Evolutionary conservation across 371 early-diverging fungal genomes (phyloP).

Genomic region (Mucor lusitanicus): DNA sequence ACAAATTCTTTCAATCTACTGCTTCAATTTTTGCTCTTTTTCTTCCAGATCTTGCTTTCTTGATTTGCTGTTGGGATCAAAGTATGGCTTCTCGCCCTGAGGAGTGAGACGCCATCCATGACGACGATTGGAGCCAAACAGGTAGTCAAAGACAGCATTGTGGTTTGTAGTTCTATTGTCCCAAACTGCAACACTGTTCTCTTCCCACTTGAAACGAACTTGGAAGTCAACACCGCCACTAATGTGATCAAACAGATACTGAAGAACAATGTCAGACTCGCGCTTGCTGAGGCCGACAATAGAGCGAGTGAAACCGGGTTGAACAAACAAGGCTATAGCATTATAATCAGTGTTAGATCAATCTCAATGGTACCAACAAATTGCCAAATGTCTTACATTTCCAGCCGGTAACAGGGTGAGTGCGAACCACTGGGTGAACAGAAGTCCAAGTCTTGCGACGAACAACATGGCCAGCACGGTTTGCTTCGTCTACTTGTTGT

Average conservation of each 20-base stretch:
- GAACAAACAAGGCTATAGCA: constrained; percentile 51
- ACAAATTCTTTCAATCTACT: background rate
- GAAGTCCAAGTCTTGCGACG: constrained; percentile 49
- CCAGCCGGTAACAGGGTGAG: constrained; percentile 74
- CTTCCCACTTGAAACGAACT: constrained; percentile 66
- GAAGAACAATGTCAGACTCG: constrained; percentile 60
- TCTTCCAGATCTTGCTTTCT: constrained; percentile 19
- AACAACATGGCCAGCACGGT: constrained; percentile 34
- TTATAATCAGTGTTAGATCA: background rate
- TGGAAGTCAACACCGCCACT: constrained; percentile 59
- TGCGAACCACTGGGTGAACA: constrained; percentile 63
- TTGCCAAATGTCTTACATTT: constrained; percentile 23
- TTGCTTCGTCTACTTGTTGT: constrained; percentile 43
- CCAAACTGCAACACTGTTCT: constrained; percentile 70
- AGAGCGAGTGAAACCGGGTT: constrained; percentile 60
- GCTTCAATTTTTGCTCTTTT: background rate
- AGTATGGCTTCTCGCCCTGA: constrained; percentile 58
- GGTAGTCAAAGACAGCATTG: constrained; percentile 58
- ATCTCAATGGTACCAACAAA: background rate
- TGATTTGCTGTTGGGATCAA: constrained; percentile 52
- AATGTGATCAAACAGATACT: constrained; percentile 45
- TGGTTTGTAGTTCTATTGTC: constrained; percentile 62
- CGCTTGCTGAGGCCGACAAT: constrained; percentile 56
- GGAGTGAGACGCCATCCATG: constrained; percentile 56
- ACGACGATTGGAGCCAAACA: constrained; percentile 29